Evolutionary conservation across 495 filamentous ascomycete species (phyloP).

Genomic region (Penicillium goetzii): DNA sequence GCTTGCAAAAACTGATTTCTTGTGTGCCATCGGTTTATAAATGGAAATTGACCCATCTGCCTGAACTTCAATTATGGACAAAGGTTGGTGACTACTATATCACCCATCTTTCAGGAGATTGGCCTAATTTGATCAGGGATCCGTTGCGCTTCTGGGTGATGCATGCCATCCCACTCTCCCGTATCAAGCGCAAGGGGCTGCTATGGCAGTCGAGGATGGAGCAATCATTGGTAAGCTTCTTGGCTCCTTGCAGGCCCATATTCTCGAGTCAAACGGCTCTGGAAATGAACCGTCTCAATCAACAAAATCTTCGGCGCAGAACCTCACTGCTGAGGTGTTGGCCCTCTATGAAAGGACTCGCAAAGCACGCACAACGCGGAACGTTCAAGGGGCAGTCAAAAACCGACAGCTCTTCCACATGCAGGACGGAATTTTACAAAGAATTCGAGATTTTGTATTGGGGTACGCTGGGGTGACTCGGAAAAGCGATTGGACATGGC

Average conservation of each 20-base stretch:
- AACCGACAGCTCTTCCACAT: neutral
- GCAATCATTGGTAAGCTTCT: neutral
- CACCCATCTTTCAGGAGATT: neutral
- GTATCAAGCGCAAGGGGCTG: slow-evolving; percentile 3
- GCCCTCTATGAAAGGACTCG: neutral
- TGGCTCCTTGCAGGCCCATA: neutral
- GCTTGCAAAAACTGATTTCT: neutral
- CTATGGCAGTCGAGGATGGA: slow-evolving; percentile 1
- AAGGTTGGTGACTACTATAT: neutral
- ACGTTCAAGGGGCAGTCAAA: neutral
- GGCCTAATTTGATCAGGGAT: neutral
- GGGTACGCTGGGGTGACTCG: neutral
- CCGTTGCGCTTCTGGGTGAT: neutral
- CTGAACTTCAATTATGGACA: neutral
- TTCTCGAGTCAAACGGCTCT: neutral
- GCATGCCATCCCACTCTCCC: neutral
- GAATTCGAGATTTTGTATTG: neutral
- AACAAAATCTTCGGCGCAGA: neutral
- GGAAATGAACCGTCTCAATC: neutral
- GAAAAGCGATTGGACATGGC: neutral
- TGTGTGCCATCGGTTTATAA: slow-evolving; percentile 1
- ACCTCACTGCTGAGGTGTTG: neutral
- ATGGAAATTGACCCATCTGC: neutral
- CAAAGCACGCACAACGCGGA: neutral
- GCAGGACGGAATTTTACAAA: neutral